phyloP scores from a whole-genome alignment of 441 rosid genomes.

The Pelargonium citronellum region DNA sequence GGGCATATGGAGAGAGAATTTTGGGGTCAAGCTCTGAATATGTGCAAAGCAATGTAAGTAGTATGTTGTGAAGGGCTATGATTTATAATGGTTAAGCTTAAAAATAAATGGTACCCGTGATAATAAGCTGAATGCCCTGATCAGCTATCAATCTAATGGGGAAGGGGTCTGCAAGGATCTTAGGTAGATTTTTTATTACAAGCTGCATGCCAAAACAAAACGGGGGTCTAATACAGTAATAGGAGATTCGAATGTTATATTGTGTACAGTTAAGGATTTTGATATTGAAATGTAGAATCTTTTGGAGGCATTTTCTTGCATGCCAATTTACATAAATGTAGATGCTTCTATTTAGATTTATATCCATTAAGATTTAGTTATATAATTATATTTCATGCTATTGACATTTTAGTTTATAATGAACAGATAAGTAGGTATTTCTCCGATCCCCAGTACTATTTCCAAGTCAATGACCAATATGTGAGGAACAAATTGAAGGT shows the following conservation, averaged over 20 bases:
- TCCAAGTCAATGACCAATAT: conserved; percentile 92
- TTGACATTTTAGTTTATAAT: conserved; percentile 16
- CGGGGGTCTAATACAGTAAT: background rate
- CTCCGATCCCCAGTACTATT: conserved; percentile 91
- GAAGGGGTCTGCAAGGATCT: background rate
- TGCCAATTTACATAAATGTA: background rate
- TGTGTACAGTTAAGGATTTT: background rate
- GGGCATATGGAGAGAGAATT: conserved; percentile 85
- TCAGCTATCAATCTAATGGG: background rate
- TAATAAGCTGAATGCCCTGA: conserved; percentile 2
- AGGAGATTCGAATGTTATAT: background rate
- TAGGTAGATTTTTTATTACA: background rate
- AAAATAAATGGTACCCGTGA: background rate
- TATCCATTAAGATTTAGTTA: background rate
- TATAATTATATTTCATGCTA: background rate
- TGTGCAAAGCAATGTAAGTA: conserved; percentile 89
- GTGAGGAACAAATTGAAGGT: conserved; percentile 95
- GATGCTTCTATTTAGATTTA: background rate
- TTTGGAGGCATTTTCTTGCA: background rate
- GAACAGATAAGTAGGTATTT: conserved; percentile 77
- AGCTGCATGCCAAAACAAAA: background rate
- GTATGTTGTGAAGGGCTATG: conserved; percentile 8
- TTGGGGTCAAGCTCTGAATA: conserved; percentile 89
- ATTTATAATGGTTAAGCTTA: conserved; percentile 2
- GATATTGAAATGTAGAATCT: background rate